phyloP scores from a whole-genome alignment of 2,329 filamentous ascomycete genomes.

The Ambrosiella xylebori region DNA sequence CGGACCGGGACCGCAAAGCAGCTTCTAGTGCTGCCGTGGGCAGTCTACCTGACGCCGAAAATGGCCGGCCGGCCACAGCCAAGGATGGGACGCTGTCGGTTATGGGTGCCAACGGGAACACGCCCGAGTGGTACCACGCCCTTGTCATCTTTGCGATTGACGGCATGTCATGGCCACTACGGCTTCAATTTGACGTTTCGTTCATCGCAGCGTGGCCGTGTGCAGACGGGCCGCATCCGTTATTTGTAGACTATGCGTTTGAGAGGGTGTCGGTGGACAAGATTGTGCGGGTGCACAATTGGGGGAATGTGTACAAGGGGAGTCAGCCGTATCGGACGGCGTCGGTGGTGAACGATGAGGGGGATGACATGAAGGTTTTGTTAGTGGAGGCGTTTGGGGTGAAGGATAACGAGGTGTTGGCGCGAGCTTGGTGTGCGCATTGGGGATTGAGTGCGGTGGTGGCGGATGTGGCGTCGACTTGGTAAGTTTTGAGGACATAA shows the following conservation, averaged over 20 bases:
- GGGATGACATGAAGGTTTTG: slow-evolving; percentile 33
- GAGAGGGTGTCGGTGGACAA: slow-evolving; percentile 43
- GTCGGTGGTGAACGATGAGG: slow-evolving; percentile 14
- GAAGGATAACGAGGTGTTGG: slow-evolving; percentile 58
- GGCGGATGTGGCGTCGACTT: slow-evolving; percentile 51
- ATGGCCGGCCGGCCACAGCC: slow-evolving; percentile 14
- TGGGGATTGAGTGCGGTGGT: slow-evolving; percentile 57
- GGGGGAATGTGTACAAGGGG: slow-evolving; percentile 33
- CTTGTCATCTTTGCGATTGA: slow-evolving; percentile 46
- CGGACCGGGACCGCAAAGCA: background rate
- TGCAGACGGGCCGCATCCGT: slow-evolving; percentile 43
- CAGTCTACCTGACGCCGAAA: background rate
- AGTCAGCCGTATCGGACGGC: slow-evolving; percentile 12
- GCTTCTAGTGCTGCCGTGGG: slow-evolving; percentile 14
- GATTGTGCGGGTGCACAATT: slow-evolving; percentile 47
- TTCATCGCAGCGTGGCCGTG: slow-evolving; percentile 52
- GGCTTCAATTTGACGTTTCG: slow-evolving; percentile 45
- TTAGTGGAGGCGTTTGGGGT: slow-evolving; percentile 59
- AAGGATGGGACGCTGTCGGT: background rate
- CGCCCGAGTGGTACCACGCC: slow-evolving; percentile 38
- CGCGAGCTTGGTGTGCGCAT: slow-evolving; percentile 59
- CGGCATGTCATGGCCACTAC: slow-evolving; percentile 44
- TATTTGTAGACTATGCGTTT: slow-evolving; percentile 56
- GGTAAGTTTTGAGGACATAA: slow-evolving; percentile 26
- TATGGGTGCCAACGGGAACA: background rate